Base-by-base conservation (phyloP, 768 basidiomycete genomes). In the Megacollybia marginata region DNA sequence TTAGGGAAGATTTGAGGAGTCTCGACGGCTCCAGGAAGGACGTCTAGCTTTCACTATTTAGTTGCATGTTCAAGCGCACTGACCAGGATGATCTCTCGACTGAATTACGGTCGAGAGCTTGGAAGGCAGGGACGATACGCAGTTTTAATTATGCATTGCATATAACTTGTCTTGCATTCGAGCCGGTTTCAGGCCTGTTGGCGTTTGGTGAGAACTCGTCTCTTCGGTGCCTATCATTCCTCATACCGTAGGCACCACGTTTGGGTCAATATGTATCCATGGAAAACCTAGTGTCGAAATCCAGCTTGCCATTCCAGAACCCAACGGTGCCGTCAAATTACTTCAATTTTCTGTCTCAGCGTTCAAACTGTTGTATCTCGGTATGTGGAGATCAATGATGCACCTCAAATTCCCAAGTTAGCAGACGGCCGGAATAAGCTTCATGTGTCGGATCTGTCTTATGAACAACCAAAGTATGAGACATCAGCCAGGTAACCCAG, bases 261-360 rank as follows among this genome's bases (percentile, higher is more conserved):
- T 64, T n/a, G 90, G 92, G 0, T 50, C 61, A 1, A 72, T 93
- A 33, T 71, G 82, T 49, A 55, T 92, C 20, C 78, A 82, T 54
- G 92, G 92, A 2, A 72, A 77, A 5, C 75, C 83, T 2, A 79
- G 83, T 4, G 85, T 91, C 11, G 72, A 81, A 47, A 63, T 63
- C 42, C 74, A 63, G 48, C 59, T 85, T 32, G 59, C 58, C 13
- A 58, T 83, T 10, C 75, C 75, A 9, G 69, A 79, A 43, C 62
- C 68, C 10, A 28, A 46, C 28, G 58, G 65, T 16, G 63, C 65
- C 33, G 72, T 84, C 52, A 80, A 81, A 57, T 78, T 84, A 51
- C 64, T 91, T 16, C 75, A 77, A 31, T 86, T 89, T 55, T 76
- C 82, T 2, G 57, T 68, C 0, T 75, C 76, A 2, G 63, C 74